Evolutionary conservation across 176 grass and related monocot species (phyloP).

Genomic region (Areca catechu): DNA sequence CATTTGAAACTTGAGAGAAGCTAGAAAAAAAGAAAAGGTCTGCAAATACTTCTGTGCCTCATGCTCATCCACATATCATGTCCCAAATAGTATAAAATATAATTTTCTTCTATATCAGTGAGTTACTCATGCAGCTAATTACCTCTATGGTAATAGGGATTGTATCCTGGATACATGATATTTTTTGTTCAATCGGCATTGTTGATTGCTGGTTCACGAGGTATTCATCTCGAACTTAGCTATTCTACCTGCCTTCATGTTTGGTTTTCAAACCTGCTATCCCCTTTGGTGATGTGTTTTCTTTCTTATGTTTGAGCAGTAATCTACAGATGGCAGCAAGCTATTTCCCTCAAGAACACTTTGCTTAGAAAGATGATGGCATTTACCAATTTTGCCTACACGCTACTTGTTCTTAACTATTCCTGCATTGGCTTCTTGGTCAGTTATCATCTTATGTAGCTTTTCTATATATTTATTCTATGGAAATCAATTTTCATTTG

Average conservation of each 20-base stretch:
- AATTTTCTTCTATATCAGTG: too few relatives aligned
- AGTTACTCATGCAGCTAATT: constrained; percentile 2
- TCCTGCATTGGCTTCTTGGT: constrained; percentile 98
- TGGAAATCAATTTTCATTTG: too few relatives aligned
- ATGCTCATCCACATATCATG: too few relatives aligned
- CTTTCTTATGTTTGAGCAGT: constrained; percentile 41
- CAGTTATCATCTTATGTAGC: constrained; percentile 20
- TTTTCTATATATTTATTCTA: not conserved
- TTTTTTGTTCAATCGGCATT: constrained; percentile 97
- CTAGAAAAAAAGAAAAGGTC: too few relatives aligned
- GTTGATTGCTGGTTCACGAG: constrained; percentile 95
- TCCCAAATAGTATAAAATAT: too few relatives aligned
- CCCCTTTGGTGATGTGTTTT: too few relatives aligned
- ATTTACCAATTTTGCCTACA: constrained; percentile 74
- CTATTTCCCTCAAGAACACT: constrained; percentile 31
- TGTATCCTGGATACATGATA: constrained; percentile 91
- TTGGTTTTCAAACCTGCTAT: too few relatives aligned
- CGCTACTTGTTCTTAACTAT: constrained; percentile 86
- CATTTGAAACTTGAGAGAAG: too few relatives aligned
- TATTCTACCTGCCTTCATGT: constrained; percentile 10
- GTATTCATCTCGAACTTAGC: constrained; percentile 29
- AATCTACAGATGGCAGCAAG: constrained; percentile 98
- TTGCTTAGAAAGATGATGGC: constrained; percentile 37
- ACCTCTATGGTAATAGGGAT: constrained; percentile 38
- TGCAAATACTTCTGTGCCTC: too few relatives aligned